Evolutionary conservation across 176 grass and related monocot genomes (phyloP).

Genomic region (Avena insularis): DNA sequence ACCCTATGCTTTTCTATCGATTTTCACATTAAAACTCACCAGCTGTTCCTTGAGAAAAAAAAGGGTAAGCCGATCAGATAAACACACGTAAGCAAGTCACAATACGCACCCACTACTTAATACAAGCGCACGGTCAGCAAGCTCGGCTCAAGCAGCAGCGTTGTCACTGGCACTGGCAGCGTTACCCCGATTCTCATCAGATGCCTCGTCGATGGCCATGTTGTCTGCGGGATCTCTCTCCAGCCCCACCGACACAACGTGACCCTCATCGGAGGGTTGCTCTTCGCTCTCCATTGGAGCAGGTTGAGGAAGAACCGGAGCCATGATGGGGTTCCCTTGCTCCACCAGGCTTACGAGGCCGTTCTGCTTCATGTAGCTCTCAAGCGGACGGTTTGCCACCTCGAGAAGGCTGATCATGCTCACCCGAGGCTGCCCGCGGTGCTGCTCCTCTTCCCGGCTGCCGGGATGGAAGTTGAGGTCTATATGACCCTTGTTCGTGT

Average conservation of each 20-base stretch:
- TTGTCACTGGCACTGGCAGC: constrained; percentile 37
- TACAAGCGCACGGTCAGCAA: constrained; percentile 15
- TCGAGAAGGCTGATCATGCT: constrained; percentile 88
- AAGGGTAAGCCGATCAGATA: constrained; percentile 33
- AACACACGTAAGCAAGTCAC: neutral
- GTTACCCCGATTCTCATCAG: constrained; percentile 57
- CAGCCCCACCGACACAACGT: constrained; percentile 31
- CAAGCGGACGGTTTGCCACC: constrained; percentile 75
- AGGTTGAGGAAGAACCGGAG: constrained; percentile 12
- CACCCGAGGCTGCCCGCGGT: constrained; percentile 27
- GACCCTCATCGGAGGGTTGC: constrained; percentile 64
- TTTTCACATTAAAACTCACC: constrained; percentile 60
- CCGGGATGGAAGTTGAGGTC: constrained; percentile 87
- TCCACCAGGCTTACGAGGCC: constrained; percentile 70
- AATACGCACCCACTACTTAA: neutral
- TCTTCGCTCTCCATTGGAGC: constrained; percentile 65
- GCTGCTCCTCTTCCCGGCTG: constrained; percentile 41
- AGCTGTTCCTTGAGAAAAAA: constrained; percentile 50
- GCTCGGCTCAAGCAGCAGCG: constrained; percentile 22
- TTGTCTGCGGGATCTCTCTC: constrained; percentile 40
- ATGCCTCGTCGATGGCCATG: constrained; percentile 50
- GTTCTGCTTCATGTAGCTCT: constrained; percentile 92
- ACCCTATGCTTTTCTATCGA: constrained; percentile 39
- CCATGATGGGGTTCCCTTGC: constrained; percentile 62
- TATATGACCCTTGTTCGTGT: constrained; percentile 67